Percentiles rank a stretch among this genome's conserved stretches.
Conservation (phyloP, 805 yeast species). For the Spathaspora girioi region DNA sequence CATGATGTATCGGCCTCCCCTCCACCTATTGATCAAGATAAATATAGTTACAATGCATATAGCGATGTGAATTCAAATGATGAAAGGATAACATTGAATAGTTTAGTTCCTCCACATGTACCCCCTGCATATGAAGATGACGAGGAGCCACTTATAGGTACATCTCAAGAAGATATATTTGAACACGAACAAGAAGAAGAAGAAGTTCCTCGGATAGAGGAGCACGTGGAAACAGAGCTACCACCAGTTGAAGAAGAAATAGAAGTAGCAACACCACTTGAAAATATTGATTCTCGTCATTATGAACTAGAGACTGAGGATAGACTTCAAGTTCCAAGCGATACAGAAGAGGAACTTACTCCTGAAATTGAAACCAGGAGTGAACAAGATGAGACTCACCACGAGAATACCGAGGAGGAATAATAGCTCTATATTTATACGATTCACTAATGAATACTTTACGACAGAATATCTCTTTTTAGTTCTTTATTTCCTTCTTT, state of each 20-base stretch:
- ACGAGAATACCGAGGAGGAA: not conserved
- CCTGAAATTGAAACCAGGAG: not conserved
- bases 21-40: slow-evolving; percentile 18
- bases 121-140: slow-evolving; percentile 34
- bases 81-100: slow-evolving; percentile 41
- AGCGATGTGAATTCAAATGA: slow-evolving; percentile 35
- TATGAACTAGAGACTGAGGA: not conserved
- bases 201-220: not conserved
- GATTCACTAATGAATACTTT: not conserved
- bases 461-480: not conserved
- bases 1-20: not conserved
- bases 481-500: not conserved
- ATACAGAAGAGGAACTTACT: not conserved
- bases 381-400: not conserved
- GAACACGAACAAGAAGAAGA: not conserved
- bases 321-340: not conserved
- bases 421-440: not conserved
- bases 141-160: not conserved
- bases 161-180: not conserved
- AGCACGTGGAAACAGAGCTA: not conserved
- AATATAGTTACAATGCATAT: slow-evolving; percentile 36
- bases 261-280: not conserved
- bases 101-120: slow-evolving; percentile 27
- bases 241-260: no score
- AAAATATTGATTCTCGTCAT: not conserved